Conservation (phyloP, 345 rosid species). For the Salix suchowensis region DNA sequence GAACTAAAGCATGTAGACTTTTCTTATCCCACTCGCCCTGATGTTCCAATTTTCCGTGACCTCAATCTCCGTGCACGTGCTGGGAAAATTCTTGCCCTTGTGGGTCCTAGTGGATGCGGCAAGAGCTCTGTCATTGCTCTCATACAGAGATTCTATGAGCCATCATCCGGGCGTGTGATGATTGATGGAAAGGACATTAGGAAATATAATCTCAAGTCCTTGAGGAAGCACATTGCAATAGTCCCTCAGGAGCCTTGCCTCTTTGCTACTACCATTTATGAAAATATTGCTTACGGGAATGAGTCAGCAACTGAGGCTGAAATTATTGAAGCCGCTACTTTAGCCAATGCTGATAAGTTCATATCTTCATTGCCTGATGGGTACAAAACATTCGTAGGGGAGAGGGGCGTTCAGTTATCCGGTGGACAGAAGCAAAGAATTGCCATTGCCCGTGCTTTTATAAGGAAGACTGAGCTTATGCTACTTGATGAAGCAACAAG, state of each 20-base stretch:
- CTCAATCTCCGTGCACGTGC: conserved; percentile 81
- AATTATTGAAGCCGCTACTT: conserved; percentile 84
- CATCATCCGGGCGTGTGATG: conserved; percentile 81
- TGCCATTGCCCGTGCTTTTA: conserved; percentile 75
- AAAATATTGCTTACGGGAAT: conserved; percentile 89
- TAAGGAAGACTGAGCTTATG: conserved; percentile 83
- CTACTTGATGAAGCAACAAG: conserved; percentile 97
- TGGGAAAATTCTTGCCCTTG: conserved; percentile 90
- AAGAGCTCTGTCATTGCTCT: conserved; percentile 92
- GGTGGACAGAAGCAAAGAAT: conserved; percentile 98
- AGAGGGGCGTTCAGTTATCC: conserved; percentile 86
- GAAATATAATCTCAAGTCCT: conserved; percentile 85
- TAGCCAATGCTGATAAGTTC: conserved; percentile 89
- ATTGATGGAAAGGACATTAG: conserved; percentile 92
- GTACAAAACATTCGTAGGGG: conserved; percentile 80
- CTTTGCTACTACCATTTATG: conserved; percentile 72
- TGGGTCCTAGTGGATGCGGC: conserved; percentile 98
- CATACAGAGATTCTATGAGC: conserved; percentile 75
- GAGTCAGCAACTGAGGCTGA: conserved; percentile 84
- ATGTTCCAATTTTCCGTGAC: conserved; percentile 74
- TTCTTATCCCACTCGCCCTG: conserved; percentile 90
- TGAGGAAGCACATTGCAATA: conserved; percentile 79
- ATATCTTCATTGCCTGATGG: conserved; percentile 75
- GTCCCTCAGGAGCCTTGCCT: conserved; percentile 98
- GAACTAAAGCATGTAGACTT: conserved; percentile 93